phyloP scores from a whole-genome alignment of 768 basidiomycete genomes.

The Russula griseocarnosa region DNA sequence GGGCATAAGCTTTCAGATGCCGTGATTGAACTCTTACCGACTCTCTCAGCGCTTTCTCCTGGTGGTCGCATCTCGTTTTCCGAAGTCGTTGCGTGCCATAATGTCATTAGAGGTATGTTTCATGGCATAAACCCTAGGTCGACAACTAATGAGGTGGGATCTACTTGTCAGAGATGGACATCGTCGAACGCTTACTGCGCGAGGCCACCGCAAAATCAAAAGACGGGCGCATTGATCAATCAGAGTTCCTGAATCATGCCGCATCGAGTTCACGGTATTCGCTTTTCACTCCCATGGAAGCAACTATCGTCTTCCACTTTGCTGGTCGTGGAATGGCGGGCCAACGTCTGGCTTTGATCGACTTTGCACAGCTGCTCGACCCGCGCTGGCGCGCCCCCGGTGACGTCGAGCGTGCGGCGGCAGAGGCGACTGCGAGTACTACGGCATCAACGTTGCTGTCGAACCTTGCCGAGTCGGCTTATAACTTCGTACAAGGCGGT shows the following conservation, averaged over 20 bases:
- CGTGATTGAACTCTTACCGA: constrained; percentile 88
- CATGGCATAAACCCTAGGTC: constrained; percentile 7
- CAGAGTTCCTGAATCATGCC: constrained; percentile 91
- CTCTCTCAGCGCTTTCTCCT: constrained; percentile 82
- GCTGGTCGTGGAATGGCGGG: constrained; percentile 72
- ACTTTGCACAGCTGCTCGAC: constrained; percentile 91
- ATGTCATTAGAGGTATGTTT: constrained; percentile 79
- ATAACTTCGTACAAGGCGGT: constrained; percentile 88
- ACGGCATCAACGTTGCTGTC: constrained; percentile 47
- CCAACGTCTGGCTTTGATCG: constrained; percentile 75
- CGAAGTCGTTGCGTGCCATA: constrained; percentile 95
- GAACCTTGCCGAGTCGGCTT: constrained; percentile 62
- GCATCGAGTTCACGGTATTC: constrained; percentile 86
- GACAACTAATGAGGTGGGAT: constrained; percentile 2
- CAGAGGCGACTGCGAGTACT: constrained; percentile 29
- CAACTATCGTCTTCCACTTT: constrained; percentile 97
- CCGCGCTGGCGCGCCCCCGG: constrained; percentile 80
- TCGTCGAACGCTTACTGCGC: constrained; percentile 88
- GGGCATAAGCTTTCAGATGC: constrained; percentile 96
- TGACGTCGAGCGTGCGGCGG: constrained; percentile 42
- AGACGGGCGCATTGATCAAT: constrained; percentile 92
- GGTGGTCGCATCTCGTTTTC: constrained; percentile 93
- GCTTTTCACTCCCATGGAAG: constrained; percentile 96
- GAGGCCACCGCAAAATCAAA: constrained; percentile 87
- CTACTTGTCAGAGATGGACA: constrained; percentile 77